Conservation (phyloP, 257 asterid genomes). For the Nyctanthes arbortristis region DNA sequence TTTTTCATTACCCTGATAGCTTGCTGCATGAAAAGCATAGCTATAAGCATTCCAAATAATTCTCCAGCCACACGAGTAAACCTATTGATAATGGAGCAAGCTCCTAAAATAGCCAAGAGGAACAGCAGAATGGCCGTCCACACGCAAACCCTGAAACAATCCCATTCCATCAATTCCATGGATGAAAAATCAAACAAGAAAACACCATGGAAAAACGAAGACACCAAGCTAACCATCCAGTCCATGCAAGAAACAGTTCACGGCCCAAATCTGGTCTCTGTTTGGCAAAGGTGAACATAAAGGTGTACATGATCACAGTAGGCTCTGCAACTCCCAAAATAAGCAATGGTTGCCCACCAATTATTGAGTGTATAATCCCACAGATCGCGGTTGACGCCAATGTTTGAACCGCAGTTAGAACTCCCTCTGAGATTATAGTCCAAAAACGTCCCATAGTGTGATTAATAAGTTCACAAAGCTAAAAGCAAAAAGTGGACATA, state of each 20-base stretch:
- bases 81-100: constrained; percentile 93
- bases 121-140: constrained; percentile 89
- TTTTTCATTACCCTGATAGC: constrained; percentile 60
- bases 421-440: constrained; percentile 62
- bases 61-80: constrained; percentile 97
- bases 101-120: constrained; percentile 77
- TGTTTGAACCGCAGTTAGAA: constrained; percentile 89
- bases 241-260: constrained; percentile 85
- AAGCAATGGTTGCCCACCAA: constrained; percentile 95
- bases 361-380: constrained; percentile 83
- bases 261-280: constrained; percentile 74
- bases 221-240: constrained; percentile 67
- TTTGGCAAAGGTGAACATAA: constrained; percentile 89
- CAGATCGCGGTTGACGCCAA: constrained; percentile 86
- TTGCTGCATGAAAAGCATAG: constrained; percentile 98
- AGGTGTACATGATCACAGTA: constrained; percentile 94
- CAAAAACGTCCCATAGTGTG: neutral
- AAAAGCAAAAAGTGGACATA: neutral
- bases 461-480: neutral
- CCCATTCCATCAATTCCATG: neutral
- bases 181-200: constrained; percentile 1
- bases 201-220: neutral
- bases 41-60: constrained; percentile 88
- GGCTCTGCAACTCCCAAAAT: constrained; percentile 97
- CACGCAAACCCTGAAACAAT: constrained; percentile 77